Base-by-base conservation (phyloP, 306 rosid genomes). In the Medicago ruthenica region DNA sequence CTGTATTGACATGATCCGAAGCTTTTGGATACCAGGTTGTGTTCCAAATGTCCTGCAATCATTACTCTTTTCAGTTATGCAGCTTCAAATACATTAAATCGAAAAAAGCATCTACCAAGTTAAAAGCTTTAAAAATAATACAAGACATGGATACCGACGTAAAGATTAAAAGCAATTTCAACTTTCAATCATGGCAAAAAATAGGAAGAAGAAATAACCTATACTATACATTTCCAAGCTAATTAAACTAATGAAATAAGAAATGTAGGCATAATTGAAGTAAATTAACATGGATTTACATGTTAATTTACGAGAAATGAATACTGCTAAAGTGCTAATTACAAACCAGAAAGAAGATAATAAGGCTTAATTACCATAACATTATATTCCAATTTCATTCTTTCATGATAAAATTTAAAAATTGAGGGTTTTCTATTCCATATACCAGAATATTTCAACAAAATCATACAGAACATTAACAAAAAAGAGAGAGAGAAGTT, bases 1-100 rank as follows among this genome's bases (percentile, higher is more conserved):
- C 96, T 39, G 97, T 90, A 79, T 90, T 92, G 67, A 92, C 89
- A 61, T 96, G 99, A 83, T 96, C 98, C 3, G 86, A 89, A 74
- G 98, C 99, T 84, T 96, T 96, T 45, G 99, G 99, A 76, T 96
- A 92, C 96, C 96, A 95, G 41, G 91, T 89, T 21, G 73, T 92
- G 70, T 95, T 95, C 99, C 99, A 95, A 74, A 95, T 90, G 80
- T 95, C 99, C 97, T 95, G 60, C 79, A 82, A 68, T 62, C 8
- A 39, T 54, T 21, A 9, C 13, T 51, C 15, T 17, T 64, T 40
- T 73, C 13, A 8, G 36, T 13, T 12, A 17, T 24, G 17, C 34
- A 41, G 13, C 60, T 70, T 15, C 53, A 51, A 62, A 37, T 65
- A 54, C 47, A 50, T 54, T 36, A 17, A 9, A 15, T 8, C 2